Evolutionary conservation across 768 basidiomycete genomes (phyloP), one percentile per base, ranked within the genome.

Genomic region (Favolaschia claudopus): DNA sequence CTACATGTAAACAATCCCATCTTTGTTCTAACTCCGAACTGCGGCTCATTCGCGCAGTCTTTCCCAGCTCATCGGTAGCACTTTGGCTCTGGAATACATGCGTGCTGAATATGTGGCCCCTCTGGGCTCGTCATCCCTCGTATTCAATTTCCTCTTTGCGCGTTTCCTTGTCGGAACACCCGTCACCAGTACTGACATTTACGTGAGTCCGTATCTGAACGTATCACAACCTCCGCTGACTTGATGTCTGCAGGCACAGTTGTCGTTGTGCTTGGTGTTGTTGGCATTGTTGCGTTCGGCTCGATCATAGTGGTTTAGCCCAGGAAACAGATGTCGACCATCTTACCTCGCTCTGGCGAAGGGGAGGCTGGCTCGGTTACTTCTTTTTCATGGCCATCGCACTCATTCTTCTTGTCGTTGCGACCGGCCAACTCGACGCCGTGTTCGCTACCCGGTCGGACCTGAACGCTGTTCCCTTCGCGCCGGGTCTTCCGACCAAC

Each of bases 71-170:
- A 87, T 95, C 67, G 93, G 94, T 32, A 91, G 89, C 69, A 95
- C 93, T 0, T 82, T 95, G 19, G 93, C 93, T 1, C 80, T 95
- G 31, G 88, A 91, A 72, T 95, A 93, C 70, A 90, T 95, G 83
- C 88, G 93, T 60, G 93, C 93, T 4, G 66, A 59, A 42, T 98
- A 97, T 72, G 96, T 99, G 54, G 96, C 96, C 2, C 96, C 96
- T 2, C 83, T 99, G 5, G 96, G 96, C 14, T 94, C 93, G 0
- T 91, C 94, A 12, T 92, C 94, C 13, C 86, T 99, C 61, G 87
- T 99, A 54, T 98, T 99, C 80, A 99, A 99, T 73, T 96, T 97
- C 71, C 80, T 97, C 33, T 96, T 97, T 72, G 96, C 96, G 33
- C 86, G 91, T 65, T 91, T 94, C 69, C 82, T 94, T 58, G 89